phyloP scores from a whole-genome alignment of 768 basidiomycete species.

The Panaeolus cyanescens region DNA sequence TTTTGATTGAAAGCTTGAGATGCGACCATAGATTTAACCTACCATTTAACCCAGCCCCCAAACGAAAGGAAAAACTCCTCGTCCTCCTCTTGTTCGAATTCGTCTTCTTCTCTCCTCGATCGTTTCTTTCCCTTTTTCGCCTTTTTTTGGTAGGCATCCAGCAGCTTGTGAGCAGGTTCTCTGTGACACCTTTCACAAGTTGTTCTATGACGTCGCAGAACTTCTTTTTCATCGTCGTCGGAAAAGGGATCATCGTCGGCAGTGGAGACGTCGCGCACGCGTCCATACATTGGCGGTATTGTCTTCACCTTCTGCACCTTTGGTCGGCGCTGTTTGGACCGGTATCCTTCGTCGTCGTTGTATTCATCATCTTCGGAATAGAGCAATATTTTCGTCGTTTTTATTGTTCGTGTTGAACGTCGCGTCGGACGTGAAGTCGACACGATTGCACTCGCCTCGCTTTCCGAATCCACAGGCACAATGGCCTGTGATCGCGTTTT shows the following conservation, averaged over 20 bases:
- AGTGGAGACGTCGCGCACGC: conserved; percentile 41
- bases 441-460: conserved; percentile 19
- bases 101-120: conserved; percentile 40
- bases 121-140: conserved; percentile 43
- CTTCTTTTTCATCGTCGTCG: conserved; percentile 53
- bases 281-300: conserved; percentile 40
- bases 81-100: conserved; percentile 55
- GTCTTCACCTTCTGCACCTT: conserved; percentile 23
- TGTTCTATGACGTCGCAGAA: conserved; percentile 59
- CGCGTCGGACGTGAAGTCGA: conserved; percentile 22
- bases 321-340: conserved; percentile 11
- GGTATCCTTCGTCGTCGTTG: conserved; percentile 13
- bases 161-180: conserved; percentile 55
- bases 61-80: conserved; percentile 52
- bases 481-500: conserved; percentile 51
- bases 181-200: conserved; percentile 75
- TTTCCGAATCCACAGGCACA: conserved; percentile 39
- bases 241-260: conserved; percentile 49
- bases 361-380: conserved; percentile 26
- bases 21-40: conserved; percentile 18
- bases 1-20: conserved; percentile 10
- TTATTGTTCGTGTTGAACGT: conserved; percentile 52
- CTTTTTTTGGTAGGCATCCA: conserved; percentile 41
- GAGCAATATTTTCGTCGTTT: conserved; percentile 36
- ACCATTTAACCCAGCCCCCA: conserved; percentile 90